Evolutionary conservation across 306 rosid species (phyloP).

Genomic region (Quercus parvula): DNA sequence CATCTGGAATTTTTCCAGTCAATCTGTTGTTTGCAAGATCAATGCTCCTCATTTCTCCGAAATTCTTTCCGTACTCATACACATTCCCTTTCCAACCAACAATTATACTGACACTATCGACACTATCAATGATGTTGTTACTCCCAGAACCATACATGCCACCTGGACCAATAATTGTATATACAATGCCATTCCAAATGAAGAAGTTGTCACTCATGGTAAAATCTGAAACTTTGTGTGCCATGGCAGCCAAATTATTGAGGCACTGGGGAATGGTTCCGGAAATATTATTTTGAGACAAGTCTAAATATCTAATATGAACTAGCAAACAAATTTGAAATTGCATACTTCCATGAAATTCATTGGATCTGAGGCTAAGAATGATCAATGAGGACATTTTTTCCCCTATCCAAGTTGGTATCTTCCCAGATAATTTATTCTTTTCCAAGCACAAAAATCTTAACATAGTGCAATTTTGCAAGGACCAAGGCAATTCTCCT

Average conservation of each 20-base stretch:
- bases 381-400: not conserved
- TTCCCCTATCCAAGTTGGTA: conserved; percentile 26
- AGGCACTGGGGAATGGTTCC: conserved; percentile 3
- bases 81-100: conserved; percentile 25
- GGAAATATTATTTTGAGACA: not conserved
- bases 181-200: too few species aligned
- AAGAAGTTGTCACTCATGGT: too few species aligned
- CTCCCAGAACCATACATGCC: too few species aligned
- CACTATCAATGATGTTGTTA: too few species aligned
- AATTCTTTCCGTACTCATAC: not conserved
- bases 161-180: rapidly evolving
- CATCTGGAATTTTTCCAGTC: conserved; percentile 15
- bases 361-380: conserved; percentile 10
- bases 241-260: conserved; percentile 11
- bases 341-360: conserved; percentile 11
- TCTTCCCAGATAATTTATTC: conserved; percentile 19
- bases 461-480: conserved; percentile 15
- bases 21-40: conserved; percentile 33
- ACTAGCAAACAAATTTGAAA: not conserved
- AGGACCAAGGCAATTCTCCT: conserved; percentile 23
- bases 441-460: conserved; percentile 8
- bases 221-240: not conserved
- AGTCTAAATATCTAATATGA: not conserved
- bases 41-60: conserved; percentile 8
- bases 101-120: not conserved